phyloP scores from a whole-genome alignment of 805 yeast species.

The Schizosaccharomyces lindneri region DNA sequence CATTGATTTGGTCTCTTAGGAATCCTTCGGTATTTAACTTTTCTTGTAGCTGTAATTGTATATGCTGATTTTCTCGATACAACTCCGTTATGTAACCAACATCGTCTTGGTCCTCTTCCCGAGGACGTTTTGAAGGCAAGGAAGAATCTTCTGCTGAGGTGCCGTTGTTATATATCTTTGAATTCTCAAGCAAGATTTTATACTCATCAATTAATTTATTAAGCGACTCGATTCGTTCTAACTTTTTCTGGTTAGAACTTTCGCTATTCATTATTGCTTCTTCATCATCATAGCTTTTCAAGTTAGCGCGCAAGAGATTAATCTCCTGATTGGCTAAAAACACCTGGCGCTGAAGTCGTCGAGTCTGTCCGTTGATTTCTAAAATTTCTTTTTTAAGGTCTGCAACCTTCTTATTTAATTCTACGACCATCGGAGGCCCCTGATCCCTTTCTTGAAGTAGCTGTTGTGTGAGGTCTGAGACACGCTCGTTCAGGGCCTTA shows the following conservation, averaged over 20 bases:
- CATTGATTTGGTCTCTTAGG: constrained; percentile 8
- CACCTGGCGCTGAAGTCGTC: constrained; percentile 25
- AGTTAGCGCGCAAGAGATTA: constrained; percentile 28
- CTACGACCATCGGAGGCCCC: too few species aligned
- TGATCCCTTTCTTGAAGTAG: too few species aligned
- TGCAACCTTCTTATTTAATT: background rate
- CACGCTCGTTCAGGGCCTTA: background rate
- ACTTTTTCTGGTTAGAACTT: constrained; percentile 7
- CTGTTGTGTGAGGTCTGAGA: background rate
- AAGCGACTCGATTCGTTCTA: constrained; percentile 14
- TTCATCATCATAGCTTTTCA: constrained; percentile 24
- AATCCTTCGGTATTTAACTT: constrained; percentile 8
- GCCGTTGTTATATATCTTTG: constrained; percentile 17
- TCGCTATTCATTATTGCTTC: constrained; percentile 9
- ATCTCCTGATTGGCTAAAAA: constrained; percentile 32
- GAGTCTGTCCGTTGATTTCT: background rate
- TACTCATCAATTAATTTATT: constrained; percentile 30
- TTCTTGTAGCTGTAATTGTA: constrained; percentile 8
- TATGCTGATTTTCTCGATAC: constrained; percentile 2
- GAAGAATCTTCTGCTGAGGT: background rate
- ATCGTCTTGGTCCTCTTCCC: background rate
- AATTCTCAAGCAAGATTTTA: constrained; percentile 23
- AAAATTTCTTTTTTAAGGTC: background rate
- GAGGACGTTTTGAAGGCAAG: background rate
- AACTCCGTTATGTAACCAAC: background rate